phyloP scores from a whole-genome alignment of 2,329 filamentous ascomycete genomes.

The Aspergillus novofumigatus region DNA sequence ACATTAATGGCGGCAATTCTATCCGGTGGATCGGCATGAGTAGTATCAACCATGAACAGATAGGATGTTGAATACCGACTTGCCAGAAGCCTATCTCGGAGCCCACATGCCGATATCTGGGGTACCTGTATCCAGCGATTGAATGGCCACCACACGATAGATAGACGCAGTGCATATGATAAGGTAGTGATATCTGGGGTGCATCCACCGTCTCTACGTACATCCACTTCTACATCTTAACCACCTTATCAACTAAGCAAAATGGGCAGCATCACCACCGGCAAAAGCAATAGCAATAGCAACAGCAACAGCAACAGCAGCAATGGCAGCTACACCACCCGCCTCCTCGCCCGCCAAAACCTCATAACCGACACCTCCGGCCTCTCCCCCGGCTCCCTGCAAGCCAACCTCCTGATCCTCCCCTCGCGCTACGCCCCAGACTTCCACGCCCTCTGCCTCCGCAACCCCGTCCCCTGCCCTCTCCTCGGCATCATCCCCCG shows the following conservation, averaged over 20 bases:
- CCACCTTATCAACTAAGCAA: not conserved
- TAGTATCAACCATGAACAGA: no score
- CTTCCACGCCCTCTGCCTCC: conserved; percentile 55
- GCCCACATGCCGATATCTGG: not conserved
- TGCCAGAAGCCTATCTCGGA: not conserved
- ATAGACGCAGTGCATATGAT: no score
- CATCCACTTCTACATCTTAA: no score
- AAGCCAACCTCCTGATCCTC: conserved; percentile 61
- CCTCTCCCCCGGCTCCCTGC: conserved; percentile 52
- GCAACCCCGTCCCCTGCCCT: conserved; percentile 62
- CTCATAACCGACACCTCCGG: conserved; percentile 49
- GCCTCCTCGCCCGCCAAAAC: conserved; percentile 43
- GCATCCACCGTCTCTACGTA: no score
- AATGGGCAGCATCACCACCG: not conserved
- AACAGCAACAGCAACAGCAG: conserved; percentile 5
- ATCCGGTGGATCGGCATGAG: conserved; percentile 1
- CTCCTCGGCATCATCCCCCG: conserved; percentile 47
- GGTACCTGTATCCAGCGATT: not conserved
- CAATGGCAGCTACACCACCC: conserved; percentile 31
- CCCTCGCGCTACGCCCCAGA: conserved; percentile 54
- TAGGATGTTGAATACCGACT: no score
- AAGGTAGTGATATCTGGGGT: no score
- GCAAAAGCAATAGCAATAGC: no score
- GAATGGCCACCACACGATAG: no score
- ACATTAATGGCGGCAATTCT: not conserved